Conservation (phyloP, 23 red algal species). For the Gracilariopsis chorda region DNA sequence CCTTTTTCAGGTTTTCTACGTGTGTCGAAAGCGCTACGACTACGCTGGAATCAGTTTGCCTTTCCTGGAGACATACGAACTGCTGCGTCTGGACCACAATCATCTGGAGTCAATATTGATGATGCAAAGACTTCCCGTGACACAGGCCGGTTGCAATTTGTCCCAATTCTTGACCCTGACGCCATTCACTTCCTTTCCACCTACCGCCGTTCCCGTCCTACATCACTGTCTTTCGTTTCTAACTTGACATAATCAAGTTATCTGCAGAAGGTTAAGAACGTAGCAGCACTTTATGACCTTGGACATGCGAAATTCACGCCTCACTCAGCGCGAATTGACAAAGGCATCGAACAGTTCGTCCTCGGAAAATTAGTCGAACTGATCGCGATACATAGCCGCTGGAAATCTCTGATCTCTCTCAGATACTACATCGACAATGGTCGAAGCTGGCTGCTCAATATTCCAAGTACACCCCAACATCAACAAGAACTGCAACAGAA, state of each 20-base stretch:
- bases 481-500: background rate
- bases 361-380: background rate
- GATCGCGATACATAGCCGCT: background rate
- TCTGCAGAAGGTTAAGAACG: too few relatives aligned
- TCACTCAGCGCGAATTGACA: background rate
- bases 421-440: conserved; percentile 5
- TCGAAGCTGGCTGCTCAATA: background rate
- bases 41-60: background rate
- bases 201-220: too few relatives aligned
- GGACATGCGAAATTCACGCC: background rate
- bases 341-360: background rate
- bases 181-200: background rate
- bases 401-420: background rate
- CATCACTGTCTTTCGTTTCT: too few relatives aligned
- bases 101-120: background rate
- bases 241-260: too few relatives aligned
- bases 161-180: background rate
- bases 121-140: background rate
- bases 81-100: background rate
- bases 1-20: background rate
- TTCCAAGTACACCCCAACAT: background rate
- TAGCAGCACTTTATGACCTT: too few relatives aligned
- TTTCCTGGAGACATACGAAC: background rate
- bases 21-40: background rate
- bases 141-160: background rate